These are phyloP conservation scores for Mikania micrantha DNA, from an alignment of 129 eudicot species.

Conservation along the genomic window DNA sequence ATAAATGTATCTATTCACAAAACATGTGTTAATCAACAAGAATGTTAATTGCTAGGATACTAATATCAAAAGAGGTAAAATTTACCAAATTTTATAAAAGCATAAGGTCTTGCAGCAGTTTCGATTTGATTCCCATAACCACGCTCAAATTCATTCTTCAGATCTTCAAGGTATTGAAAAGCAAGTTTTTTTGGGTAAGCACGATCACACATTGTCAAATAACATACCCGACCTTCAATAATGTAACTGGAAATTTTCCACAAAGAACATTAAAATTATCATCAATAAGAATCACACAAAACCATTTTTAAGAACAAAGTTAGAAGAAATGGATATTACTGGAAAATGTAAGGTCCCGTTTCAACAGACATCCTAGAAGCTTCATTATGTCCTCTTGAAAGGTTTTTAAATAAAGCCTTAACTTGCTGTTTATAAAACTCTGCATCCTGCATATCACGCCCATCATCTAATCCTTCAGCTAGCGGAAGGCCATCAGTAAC, in stretches of 20 bases:
- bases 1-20: conserved; percentile 65
- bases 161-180: conserved; percentile 93
- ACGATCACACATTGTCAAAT: conserved; percentile 97
- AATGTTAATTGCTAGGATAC: background rate
- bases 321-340: conserved; percentile 50
- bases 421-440: conserved; percentile 90
- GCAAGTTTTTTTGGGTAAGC: conserved; percentile 96
- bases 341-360: conserved; percentile 79
- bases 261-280: background rate
- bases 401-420: conserved; percentile 78
- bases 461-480: conserved; percentile 94
- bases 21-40: background rate
- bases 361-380: conserved; percentile 96
- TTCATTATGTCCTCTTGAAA: conserved; percentile 87
- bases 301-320: background rate
- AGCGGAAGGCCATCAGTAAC: conserved; percentile 92
- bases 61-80: background rate
- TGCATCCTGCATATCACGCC: conserved; percentile 81
- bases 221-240: conserved; percentile 91
- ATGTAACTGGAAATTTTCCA: conserved; percentile 46
- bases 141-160: conserved; percentile 90
- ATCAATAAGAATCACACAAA: conserved; percentile 4
- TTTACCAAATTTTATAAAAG: conserved; percentile 90
- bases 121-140: conserved; percentile 87
- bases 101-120: conserved; percentile 97